Evolutionary conservation across 2,329 filamentous ascomycete species (phyloP), one percentile per base, ranked within the genome.

Genomic region (Metarhizium rileyi): DNA sequence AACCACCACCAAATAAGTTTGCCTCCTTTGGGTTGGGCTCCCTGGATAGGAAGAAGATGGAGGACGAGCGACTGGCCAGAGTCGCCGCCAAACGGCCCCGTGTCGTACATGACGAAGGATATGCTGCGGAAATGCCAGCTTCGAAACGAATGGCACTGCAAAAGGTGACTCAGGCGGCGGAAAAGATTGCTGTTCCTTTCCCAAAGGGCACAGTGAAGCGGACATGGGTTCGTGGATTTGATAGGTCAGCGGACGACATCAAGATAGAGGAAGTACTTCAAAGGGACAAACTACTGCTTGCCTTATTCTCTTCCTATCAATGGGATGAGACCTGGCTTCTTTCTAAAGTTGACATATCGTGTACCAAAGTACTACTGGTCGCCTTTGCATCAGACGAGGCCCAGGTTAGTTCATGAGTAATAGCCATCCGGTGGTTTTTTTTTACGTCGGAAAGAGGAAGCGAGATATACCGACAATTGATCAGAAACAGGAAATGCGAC

Each of bases 191-290:
- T 6, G n/a, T 76, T 7, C 70, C 68, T 1, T 81, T 70, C 54
- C 69, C 72, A 2, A 65, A 67, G 38, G 91, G 90, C 1, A 70
- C 74, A 0, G 80, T 97, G 44, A 93, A 88, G 66, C 88, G 86
- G 60, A 97, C 93, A 0, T 91, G 86, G 80, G 81, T 80, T 0
- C 72, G 72, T 33, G 82, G 84, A 3, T 80, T 78, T 54, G 70
- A 76, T 2, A 75, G 86, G 33, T 71, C 64, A 0, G 72, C 71
- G 4, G 77, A 90, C 53, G 88, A 95, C 54, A 88, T 97, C 61
- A 93, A 83, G 52, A 82, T 97, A 38, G 88, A 95, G 59, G 90
- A 96, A 63, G 78, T 96, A 0, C 67, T 96, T 1, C 86, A 95
- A 63, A 83, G 80, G 53, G 68, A 79, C 2, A 75, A 83, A 12